Conservation (phyloP, 2,329 filamentous ascomycete genomes). For the Fusarium sp. region DNA sequence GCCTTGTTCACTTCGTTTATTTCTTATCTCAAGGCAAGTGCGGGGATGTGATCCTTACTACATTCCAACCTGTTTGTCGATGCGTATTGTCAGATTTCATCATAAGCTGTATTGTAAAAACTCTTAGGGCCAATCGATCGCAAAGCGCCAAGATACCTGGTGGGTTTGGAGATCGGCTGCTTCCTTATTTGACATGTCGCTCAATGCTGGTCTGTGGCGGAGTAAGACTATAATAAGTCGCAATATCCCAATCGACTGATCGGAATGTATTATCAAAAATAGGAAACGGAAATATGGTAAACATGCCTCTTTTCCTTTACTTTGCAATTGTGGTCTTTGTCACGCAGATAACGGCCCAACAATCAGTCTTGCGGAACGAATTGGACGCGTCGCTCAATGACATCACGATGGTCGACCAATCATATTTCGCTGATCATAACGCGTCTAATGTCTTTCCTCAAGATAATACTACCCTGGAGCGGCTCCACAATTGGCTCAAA, state of each 20-base stretch:
- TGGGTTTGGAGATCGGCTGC: not conserved
- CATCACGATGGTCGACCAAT: conserved; percentile 41
- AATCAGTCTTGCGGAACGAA: not conserved
- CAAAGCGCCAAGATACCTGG: not conserved
- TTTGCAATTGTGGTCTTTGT: accelerated
- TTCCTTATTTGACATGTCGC: not conserved
- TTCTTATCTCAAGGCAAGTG: too few relatives aligned
- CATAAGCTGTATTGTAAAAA: not conserved
- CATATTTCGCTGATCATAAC: conserved; percentile 48
- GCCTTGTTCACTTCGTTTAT: too few relatives aligned
- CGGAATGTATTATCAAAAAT: not conserved
- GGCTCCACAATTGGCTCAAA: conserved; percentile 18
- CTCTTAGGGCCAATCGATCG: not conserved
- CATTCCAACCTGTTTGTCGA: not conserved
- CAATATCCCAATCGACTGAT: not conserved
- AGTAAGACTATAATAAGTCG: not conserved
- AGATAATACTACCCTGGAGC: conserved; percentile 36
- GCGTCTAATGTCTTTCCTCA: conserved; percentile 48
- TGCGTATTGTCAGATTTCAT: not conserved
- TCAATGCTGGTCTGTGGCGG: not conserved
- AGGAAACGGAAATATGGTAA: not conserved
- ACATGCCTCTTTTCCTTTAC: not conserved
- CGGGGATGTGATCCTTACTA: not conserved
- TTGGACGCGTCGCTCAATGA: not conserved
- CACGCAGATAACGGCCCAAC: not conserved